Evolutionary conservation across 2,329 filamentous ascomycete genomes (phyloP), one percentile per base, ranked within the genome.

Genomic region (Fusarium haematococcum): DNA sequence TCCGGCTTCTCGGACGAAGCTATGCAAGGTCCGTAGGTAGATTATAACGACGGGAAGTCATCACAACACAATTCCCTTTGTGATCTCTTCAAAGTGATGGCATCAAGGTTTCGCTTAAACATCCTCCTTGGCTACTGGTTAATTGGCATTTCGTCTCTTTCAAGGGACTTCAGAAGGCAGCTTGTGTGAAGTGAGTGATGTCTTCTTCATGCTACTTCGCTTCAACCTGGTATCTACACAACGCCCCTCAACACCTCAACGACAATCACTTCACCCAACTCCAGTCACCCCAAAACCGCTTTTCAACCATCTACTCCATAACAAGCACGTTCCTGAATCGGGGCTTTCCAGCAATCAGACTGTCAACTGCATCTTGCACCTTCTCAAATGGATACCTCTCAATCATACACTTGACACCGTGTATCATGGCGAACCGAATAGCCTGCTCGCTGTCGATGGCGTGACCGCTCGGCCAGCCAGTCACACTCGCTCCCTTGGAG

Each of bases 391-490:
- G 86, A 78, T 90, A 94, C 76, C 85, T 90, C 85, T 94, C 89
- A 32, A 92, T 83, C 80, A 93, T 85, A 61, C 92, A 92, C 81
- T 89, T 88, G 73, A 95, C 87, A 6, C 85, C 85, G 75, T 94
- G 90, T 18, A 85, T 81, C 68, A 86, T 83, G 0, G 92, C 88
- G 78, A 95, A 95, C 4, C 85, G 85, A 61, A 95, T 87, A 69
- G 93, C 91, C 75, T 93, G 90, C 77, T 91, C 89, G 65, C 88
- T 86, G 70, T 94, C 89, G 54, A 90, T 84, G 1, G 91, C 86
- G 43, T 93, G 87, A 0, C 92, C 92, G 25, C 89, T 88, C 0
- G 93, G 86, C 81, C 88, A 91, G 11, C 91, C 91, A 71, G 91
- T 87, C 2, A 97, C 85, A 4, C 87, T 89, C 18, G 91, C 82